These are phyloP conservation scores for Dorcoceras hygrometricum DNA, from an alignment of 257 asterid genomes.

Conservation along the genomic window DNA sequence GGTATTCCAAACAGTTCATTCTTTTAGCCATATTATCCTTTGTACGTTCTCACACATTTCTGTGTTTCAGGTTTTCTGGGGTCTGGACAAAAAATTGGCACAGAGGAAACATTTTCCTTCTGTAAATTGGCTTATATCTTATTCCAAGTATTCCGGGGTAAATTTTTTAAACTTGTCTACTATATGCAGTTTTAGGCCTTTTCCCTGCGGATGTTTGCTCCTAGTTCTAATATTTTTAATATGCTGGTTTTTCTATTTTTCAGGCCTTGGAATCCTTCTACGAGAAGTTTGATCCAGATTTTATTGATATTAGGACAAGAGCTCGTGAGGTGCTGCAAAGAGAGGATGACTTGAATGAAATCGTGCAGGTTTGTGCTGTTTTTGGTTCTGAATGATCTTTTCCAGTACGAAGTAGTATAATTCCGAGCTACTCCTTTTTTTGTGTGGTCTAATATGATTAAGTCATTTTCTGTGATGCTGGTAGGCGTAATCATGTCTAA, in stretches of 20 bases:
- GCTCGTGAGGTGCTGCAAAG: slow-evolving; percentile 99
- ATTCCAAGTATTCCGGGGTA: slow-evolving; percentile 94
- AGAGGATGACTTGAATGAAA: slow-evolving; percentile 89
- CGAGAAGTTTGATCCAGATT: slow-evolving; percentile 94
- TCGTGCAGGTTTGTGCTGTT: slow-evolving; percentile 45
- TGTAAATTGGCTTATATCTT: slow-evolving; percentile 98
- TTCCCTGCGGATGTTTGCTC: background rate
- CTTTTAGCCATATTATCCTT: slow-evolving; percentile 17
- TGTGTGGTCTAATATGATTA: background rate
- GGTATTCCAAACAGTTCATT: slow-evolving; percentile 39
- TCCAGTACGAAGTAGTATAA: background rate
- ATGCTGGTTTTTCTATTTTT: slow-evolving; percentile 20
- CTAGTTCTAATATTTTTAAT: slow-evolving; percentile 9
- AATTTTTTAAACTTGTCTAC: slow-evolving; percentile 13
- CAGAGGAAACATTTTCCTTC: slow-evolving; percentile 98
- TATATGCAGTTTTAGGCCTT: background rate
- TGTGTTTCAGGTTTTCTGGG: slow-evolving; percentile 90
- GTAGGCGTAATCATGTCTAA: background rate
- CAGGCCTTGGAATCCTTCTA: slow-evolving; percentile 97
- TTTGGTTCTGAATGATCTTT: background rate
- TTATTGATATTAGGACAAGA: slow-evolving; percentile 90
- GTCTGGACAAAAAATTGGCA: slow-evolving; percentile 96
- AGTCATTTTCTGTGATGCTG: background rate
- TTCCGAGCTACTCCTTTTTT: no score
- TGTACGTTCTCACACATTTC: slow-evolving; percentile 6